phyloP scores from a whole-genome alignment of 2,329 filamentous ascomycete genomes.

The Metarhizium brunneum region DNA sequence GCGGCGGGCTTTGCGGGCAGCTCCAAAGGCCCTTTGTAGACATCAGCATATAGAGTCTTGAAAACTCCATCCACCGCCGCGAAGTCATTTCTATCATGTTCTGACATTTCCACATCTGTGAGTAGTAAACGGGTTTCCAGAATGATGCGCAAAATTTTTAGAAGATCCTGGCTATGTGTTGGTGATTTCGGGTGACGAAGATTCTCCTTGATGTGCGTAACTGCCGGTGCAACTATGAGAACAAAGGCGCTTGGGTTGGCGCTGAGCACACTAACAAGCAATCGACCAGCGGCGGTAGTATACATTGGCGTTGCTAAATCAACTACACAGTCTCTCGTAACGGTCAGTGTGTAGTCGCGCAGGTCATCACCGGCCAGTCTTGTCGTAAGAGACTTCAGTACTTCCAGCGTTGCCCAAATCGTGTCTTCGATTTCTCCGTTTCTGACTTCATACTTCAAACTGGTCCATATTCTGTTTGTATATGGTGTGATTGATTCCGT shows the following conservation, averaged over 20 bases:
- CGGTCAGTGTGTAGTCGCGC: slow-evolving; percentile 34
- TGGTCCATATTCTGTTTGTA: slow-evolving; percentile 43
- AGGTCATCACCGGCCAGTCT: slow-evolving; percentile 35
- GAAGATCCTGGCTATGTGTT: slow-evolving; percentile 40
- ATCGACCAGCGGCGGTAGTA: slow-evolving; percentile 39
- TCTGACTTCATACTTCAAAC: slow-evolving; percentile 54
- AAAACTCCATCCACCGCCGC: slow-evolving; percentile 27
- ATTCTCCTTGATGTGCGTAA: slow-evolving; percentile 41
- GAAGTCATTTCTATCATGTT: slow-evolving; percentile 29
- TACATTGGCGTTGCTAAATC: slow-evolving; percentile 46
- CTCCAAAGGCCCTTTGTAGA: slow-evolving; percentile 30
- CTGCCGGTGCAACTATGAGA: slow-evolving; percentile 33
- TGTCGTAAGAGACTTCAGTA: slow-evolving; percentile 39
- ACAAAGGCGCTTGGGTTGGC: slow-evolving; percentile 39
- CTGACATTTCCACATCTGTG: slow-evolving; percentile 20
- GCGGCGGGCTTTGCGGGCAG: slow-evolving; percentile 16
- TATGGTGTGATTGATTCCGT: slow-evolving; percentile 39
- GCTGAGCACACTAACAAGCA: slow-evolving; percentile 41
- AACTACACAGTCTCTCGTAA: slow-evolving; percentile 43
- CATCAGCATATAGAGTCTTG: slow-evolving; percentile 31
- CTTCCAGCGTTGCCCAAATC: slow-evolving; percentile 45
- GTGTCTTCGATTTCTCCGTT: slow-evolving; percentile 51
- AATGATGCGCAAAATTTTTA: slow-evolving; percentile 41
- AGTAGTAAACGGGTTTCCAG: slow-evolving; percentile 36
- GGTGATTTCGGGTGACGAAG: slow-evolving; percentile 40